Evolutionary conservation across 805 yeast species (phyloP).

Genomic region (Blastobotrys peoriensis): DNA sequence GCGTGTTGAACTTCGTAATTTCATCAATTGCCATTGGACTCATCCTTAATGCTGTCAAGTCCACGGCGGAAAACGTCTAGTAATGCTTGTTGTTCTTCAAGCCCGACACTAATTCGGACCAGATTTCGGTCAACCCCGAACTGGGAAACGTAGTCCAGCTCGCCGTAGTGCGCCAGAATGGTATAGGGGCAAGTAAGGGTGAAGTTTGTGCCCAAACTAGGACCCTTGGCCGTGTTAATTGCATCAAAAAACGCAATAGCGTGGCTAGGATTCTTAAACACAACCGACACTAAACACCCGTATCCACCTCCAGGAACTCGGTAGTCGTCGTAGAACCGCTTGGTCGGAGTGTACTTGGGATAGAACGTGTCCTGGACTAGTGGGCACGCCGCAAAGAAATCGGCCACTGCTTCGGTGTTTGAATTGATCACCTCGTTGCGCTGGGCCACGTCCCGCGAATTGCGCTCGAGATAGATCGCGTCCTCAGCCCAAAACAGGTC

Average conservation of each 20-base stretch:
- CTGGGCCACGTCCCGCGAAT: conserved; percentile 78
- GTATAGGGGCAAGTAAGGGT: conserved; percentile 88
- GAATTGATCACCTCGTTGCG: conserved; percentile 44
- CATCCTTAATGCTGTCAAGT: background rate
- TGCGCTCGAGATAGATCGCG: conserved; percentile 84
- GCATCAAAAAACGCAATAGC: conserved; percentile 73
- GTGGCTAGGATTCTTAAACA: conserved; percentile 55
- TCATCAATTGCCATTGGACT: background rate
- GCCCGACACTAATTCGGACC: conserved; percentile 77
- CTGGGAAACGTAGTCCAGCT: conserved; percentile 67
- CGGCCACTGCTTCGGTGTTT: conserved; percentile 36
- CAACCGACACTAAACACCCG: conserved; percentile 77
- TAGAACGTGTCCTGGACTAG: conserved; percentile 63
- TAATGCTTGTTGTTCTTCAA: conserved; percentile 64
- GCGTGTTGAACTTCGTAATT: no score
- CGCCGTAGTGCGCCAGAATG: conserved; percentile 76
- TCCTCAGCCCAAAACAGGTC: conserved; percentile 91
- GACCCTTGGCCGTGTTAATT: conserved; percentile 72
- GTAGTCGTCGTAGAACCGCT: conserved; percentile 61
- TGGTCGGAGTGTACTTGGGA: conserved; percentile 54
- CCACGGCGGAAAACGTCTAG: conserved; percentile 34
- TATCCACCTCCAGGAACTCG: conserved; percentile 74
- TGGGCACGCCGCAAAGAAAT: conserved; percentile 26
- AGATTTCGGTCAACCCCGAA: conserved; percentile 80
- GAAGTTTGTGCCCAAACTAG: conserved; percentile 85